Evolutionary conservation across 148 eudicot genomes (phyloP), one percentile per base, ranked within the genome.

Genomic region (Heliamphora exappendiculata): DNA sequence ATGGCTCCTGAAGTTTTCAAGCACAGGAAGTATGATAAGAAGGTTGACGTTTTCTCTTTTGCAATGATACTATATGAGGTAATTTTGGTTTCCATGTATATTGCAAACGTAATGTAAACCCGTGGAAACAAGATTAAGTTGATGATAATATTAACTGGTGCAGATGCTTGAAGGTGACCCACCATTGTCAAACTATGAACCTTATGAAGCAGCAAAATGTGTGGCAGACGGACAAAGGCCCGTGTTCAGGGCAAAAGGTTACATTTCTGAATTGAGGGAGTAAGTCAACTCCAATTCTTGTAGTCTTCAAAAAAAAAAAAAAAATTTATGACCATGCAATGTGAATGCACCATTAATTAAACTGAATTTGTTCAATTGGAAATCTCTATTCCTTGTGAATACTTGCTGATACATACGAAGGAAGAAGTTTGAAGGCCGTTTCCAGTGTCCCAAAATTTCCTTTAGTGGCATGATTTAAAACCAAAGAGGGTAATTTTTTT

Each of bases 1-100:
- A 95, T 95, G 98, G 98, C 98, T 67, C 98, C 98, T 75, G 98
- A 95, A 88, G 98, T 95, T 44, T 92, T 95, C 84, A 92, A 84
- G 86, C 98, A 95, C 81, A 82, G 90, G 76, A 95, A 91, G 78
- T 95, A 95, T 84, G 98, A 95, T 78, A 92, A 92, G 87, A 95
- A 92, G 85, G 97, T 95, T 82, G 98, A 95, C 74, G 96, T 95
- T 67, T 95, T 91, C 90, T 95, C 98, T 62, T 95, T 95, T 72
- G 97, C 87, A 54, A 95, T 95, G 98, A 95, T 95, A 81, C 76
- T 95, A 66, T 89, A 92, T 37, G 97, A 95, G 98, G 98, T 92
- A 92, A 76, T 85, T 58, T 73, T 54, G 64, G 24, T 57, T 36
- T 72, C 74, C 64, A 2, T n/a, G 57, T 10, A 53, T 2, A 63